Conservation (phyloP, 768 basidiomycete species). For the Tricholoma saponaceum region DNA sequence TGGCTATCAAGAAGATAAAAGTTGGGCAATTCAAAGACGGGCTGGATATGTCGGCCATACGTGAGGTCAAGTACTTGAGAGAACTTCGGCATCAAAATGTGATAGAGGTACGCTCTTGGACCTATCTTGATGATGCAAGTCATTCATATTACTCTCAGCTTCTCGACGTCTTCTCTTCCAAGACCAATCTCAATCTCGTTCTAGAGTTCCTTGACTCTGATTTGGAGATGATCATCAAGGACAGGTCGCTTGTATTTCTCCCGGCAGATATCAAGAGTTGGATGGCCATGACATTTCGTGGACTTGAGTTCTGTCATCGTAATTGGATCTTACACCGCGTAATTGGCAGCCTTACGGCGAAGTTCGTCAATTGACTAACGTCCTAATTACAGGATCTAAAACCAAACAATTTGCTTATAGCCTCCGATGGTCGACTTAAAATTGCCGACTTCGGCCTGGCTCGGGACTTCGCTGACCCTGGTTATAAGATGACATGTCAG, state of each 20-base stretch:
- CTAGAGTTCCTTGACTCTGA: conserved; percentile 96
- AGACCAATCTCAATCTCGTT: conserved; percentile 95
- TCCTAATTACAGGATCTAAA: conserved; percentile 75
- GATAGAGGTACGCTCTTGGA: conserved; percentile 63
- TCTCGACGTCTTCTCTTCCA: conserved; percentile 94
- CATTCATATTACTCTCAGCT: conserved; percentile 47
- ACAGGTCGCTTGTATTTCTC: conserved; percentile 86
- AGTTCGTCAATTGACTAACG: not conserved
- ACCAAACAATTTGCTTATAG: conserved; percentile 96
- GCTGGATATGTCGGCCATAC: conserved; percentile 96
- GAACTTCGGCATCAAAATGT: conserved; percentile 94
- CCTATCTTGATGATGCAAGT: not conserved
- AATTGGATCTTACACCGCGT: conserved; percentile 94
- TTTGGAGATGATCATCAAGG: conserved; percentile 95
- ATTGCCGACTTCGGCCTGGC: conserved; percentile 99
- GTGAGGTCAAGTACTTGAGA: conserved; percentile 95
- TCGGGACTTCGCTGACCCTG: conserved; percentile 92
- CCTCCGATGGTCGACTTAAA: conserved; percentile 88
- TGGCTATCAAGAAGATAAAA: conserved; percentile 98
- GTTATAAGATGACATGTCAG: conserved; percentile 95
- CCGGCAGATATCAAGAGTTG: conserved; percentile 97
- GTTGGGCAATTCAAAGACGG: conserved; percentile 97
- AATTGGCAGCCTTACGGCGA: conserved; percentile 16
- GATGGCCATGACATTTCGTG: conserved; percentile 98
- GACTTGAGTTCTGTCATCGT: conserved; percentile 96